These are phyloP conservation scores for Lepidium didymum DNA, from an alignment of 345 rosid genomes.

Conservation along the genomic window DNA sequence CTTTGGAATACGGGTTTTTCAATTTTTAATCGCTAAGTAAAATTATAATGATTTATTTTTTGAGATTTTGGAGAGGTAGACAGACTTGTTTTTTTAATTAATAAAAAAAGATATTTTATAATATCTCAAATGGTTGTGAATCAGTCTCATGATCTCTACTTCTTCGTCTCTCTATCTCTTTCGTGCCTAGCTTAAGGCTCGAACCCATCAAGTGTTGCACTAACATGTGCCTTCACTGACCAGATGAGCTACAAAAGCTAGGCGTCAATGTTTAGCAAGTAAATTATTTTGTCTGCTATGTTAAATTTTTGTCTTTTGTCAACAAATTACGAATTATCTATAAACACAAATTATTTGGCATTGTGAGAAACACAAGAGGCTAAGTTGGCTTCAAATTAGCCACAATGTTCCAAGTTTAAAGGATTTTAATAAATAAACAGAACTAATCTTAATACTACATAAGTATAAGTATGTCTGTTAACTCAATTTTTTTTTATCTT, in stretches of 20 bases:
- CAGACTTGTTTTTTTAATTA: not conserved
- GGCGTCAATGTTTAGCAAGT: not conserved
- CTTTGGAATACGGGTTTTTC: not conserved
- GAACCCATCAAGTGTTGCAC: not conserved
- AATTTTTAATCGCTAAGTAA: not conserved
- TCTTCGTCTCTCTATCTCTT: not conserved
- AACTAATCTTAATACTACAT: not conserved
- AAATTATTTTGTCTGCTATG: not conserved
- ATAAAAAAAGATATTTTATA: constrained; percentile 17
- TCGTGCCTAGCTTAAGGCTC: not conserved
- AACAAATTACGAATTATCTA: not conserved
- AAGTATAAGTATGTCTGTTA: no score
- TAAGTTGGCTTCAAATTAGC: not conserved
- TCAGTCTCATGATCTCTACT: not conserved
- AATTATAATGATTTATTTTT: no score
- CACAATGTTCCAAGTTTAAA: not conserved
- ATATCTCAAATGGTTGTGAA: not conserved
- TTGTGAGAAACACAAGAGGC: not conserved
- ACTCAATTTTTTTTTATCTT: no score
- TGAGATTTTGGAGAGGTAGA: no score
- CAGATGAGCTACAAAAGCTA: not conserved
- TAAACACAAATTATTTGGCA: not conserved
- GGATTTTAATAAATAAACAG: not conserved
- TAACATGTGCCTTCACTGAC: not conserved
- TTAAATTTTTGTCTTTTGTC: not conserved